These are phyloP conservation scores for Angomonas deanei DNA, from an alignment of 208 protist genomes.

Conservation along the genomic window DNA sequence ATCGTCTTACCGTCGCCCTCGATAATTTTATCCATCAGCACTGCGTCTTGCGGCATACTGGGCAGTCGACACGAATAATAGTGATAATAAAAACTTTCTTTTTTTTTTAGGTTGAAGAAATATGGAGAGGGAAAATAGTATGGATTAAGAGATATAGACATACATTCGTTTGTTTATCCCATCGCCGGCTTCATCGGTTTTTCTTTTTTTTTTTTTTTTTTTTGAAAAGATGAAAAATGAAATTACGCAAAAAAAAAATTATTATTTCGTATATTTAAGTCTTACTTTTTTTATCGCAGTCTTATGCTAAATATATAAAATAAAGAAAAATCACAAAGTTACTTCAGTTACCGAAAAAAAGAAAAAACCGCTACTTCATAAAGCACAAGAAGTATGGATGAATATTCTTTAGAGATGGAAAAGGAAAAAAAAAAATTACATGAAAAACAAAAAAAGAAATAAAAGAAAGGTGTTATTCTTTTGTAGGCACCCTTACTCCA, in stretches of 20 bases:
- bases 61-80: slow-evolving; percentile 2
- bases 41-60: slow-evolving; percentile 59
- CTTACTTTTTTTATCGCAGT: too few species aligned
- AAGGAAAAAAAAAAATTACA: slow-evolving; percentile 6
- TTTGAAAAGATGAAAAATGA: neutral
- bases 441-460: slow-evolving; percentile 13
- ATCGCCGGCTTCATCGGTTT: neutral
- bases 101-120: slow-evolving; percentile 6
- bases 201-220: neutral
- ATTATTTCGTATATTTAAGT: neutral
- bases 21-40: slow-evolving; percentile 90
- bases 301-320: slow-evolving; percentile 1
- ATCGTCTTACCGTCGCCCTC: slow-evolving; percentile 91
- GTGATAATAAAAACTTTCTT: slow-evolving; percentile 8
- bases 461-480: slow-evolving; percentile 10
- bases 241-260: neutral
- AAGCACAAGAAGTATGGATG: neutral
- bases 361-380: neutral
- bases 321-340: neutral
- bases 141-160: slow-evolving; percentile 7
- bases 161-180: neutral
- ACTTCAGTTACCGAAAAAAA: neutral
- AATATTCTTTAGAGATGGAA: neutral
- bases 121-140: slow-evolving; percentile 9
- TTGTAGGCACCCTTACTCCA: neutral